phyloP scores from a whole-genome alignment of 164 flowering plant species.

The Macadamia integrifolia region DNA sequence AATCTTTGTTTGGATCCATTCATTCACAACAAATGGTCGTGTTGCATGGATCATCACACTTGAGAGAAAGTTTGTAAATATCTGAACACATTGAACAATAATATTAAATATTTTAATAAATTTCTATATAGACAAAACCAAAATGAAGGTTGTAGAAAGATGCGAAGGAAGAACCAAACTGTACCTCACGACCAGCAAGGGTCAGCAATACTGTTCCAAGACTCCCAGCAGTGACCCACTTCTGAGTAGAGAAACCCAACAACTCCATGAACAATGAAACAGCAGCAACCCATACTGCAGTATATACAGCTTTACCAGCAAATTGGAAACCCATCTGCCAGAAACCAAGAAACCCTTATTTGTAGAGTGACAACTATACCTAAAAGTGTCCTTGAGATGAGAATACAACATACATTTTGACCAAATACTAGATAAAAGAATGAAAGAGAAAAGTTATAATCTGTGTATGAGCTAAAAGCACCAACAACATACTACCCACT shows the following conservation, averaged over 20 bases:
- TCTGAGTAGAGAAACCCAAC: conserved; percentile 97
- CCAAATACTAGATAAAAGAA: too few relatives aligned
- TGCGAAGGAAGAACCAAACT: neutral
- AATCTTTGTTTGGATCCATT: conserved; percentile 95
- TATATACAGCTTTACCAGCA: conserved; percentile 84
- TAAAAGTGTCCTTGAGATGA: neutral
- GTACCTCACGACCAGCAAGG: conserved; percentile 98
- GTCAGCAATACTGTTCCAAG: conserved; percentile 96
- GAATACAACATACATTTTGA: too few relatives aligned
- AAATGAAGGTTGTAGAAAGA: neutral
- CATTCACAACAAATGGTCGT: conserved; percentile 83
- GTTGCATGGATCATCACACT: conserved; percentile 96
- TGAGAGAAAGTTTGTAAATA: conserved; percentile 91
- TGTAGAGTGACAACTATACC: neutral
- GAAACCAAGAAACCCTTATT: conserved; percentile 9
- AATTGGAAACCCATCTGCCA: conserved; percentile 90
- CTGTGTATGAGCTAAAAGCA: too few relatives aligned
- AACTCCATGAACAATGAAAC: conserved; percentile 93
- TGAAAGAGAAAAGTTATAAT: too few relatives aligned
- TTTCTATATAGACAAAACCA: neutral
- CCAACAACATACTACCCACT: neutral
- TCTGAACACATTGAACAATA: conserved; percentile 36
- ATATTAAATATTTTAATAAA: neutral
- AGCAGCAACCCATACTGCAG: conserved; percentile 95
- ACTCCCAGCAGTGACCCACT: conserved; percentile 97